Evolutionary conservation across 2,329 filamentous ascomycete genomes (phyloP), one percentile per base, ranked within the genome.

Genomic region (Aureobasidium sp.): DNA sequence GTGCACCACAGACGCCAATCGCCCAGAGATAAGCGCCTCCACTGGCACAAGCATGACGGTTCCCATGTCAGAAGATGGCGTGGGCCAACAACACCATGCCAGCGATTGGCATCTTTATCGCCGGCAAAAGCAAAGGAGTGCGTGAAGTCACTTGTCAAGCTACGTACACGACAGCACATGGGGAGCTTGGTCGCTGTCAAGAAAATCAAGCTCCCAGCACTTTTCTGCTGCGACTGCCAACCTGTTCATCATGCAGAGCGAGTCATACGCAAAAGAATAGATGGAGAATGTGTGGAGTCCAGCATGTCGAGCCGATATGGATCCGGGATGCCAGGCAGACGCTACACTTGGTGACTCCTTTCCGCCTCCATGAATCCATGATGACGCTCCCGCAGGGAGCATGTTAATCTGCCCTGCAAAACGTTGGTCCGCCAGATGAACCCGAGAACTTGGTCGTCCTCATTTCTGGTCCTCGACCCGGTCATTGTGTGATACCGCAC

Each of bases 401-500:
- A 49, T 58, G 55, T 47, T 23, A 58, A 58, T 58, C 55, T 49
- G 55, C 53, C 38, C 51, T 57, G 55, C 55, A 58, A 47, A 58
- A 29, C 35, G 55, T 58, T 58, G 55, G 55, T 58, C 55, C 55
- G 33, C 55, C 42, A 58, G 55, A 43, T 40, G 40, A 33, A 49
- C 55, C 55, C 55, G 55, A 58, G 55, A 47, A 58, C 43, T 49
- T 58, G 55, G 55, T 58, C 38, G 42, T 58, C 27, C 54, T 58
- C 55, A 58, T 58, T 31, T 58, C 55, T 58, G 55, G 55, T 40
- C 42, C 23, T 58, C 55, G 55, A 58, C 55, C 55, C 55, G 55
- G 55, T 58, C 55, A 58, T 58, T 58, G 55, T 58, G 55, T 58
- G 55, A 58, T 49, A 58, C 55, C 33, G 55, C 55, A 58, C 55